Evolutionary conservation across 2,329 filamentous ascomycete genomes (phyloP).

Genomic region (Neospermospora avenae): DNA sequence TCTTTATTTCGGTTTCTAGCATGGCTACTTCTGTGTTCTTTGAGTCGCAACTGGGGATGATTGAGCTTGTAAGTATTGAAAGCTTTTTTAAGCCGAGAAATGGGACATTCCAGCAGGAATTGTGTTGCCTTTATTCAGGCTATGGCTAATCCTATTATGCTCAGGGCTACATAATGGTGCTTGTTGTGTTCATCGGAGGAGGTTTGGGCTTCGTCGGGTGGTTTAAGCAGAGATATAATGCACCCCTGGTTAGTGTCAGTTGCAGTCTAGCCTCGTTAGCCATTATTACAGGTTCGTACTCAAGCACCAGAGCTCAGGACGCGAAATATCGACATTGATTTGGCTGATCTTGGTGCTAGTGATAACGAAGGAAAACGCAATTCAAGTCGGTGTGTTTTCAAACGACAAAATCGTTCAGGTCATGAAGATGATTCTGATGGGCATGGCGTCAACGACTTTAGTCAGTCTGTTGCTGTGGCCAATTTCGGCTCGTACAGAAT

Average conservation of each 20-base stretch:
- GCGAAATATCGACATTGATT: too few species aligned
- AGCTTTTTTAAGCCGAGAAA: too few species aligned
- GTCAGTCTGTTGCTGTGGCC: conserved; percentile 79
- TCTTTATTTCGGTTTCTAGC: conserved; percentile 72
- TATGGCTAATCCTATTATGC: background rate
- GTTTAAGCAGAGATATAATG: conserved; percentile 76
- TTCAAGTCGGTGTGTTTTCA: conserved; percentile 78
- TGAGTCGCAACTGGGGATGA: conserved; percentile 60
- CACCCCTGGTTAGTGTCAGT: conserved; percentile 78
- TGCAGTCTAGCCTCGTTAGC: conserved; percentile 84
- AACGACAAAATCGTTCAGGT: conserved; percentile 79
- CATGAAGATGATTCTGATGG: conserved; percentile 79
- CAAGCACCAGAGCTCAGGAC: too few species aligned
- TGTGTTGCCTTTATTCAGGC: too few species aligned
- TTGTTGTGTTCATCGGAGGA: conserved; percentile 80
- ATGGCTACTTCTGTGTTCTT: conserved; percentile 88
- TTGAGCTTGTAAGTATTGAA: conserved; percentile 46
- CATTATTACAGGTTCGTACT: conserved; percentile 62
- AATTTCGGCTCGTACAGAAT: conserved; percentile 68
- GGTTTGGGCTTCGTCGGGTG: conserved; percentile 85
- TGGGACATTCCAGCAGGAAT: too few species aligned
- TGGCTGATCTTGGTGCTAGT: conserved; percentile 39
- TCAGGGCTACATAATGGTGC: conserved; percentile 69
- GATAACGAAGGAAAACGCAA: conserved; percentile 84
- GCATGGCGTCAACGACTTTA: conserved; percentile 65